Conservation (phyloP, 2,329 filamentous ascomycete species). For the Exophiala lecanii-corni region DNA sequence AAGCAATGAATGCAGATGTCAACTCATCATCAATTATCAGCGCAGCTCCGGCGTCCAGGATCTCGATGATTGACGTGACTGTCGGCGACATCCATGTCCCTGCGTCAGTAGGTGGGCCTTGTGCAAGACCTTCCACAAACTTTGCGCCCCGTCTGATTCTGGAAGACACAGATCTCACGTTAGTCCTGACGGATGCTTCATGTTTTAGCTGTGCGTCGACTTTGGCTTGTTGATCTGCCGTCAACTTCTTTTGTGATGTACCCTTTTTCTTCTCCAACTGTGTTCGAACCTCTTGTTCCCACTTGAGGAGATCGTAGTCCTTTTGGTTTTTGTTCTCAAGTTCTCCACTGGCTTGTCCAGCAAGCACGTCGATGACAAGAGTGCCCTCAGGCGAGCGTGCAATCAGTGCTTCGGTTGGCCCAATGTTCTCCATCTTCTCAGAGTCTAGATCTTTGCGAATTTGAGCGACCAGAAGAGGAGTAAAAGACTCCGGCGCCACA, state of each 20-base stretch:
- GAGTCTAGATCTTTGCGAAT: constrained; percentile 70
- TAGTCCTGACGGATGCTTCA: constrained; percentile 70
- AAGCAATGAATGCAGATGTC: constrained; percentile 72
- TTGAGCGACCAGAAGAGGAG: constrained; percentile 68
- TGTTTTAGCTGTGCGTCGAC: constrained; percentile 87
- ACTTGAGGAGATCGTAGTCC: constrained; percentile 93
- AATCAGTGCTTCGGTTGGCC: constrained; percentile 86
- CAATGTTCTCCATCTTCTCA: constrained; percentile 64
- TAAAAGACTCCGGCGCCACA: constrained; percentile 78
- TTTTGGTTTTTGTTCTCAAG: constrained; percentile 83
- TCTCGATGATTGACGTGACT: constrained; percentile 65
- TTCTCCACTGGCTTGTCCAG: constrained; percentile 67
- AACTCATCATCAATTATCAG: constrained; percentile 76
- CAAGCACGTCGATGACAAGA: constrained; percentile 83
- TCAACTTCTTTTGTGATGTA: constrained; percentile 76
- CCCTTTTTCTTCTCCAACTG: constrained; percentile 94
- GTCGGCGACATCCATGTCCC: constrained; percentile 83
- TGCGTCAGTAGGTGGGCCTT: constrained; percentile 83
- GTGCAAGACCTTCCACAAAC: constrained; percentile 75
- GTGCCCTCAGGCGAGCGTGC: constrained; percentile 86
- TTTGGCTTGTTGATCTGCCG: constrained; percentile 80
- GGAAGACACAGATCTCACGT: constrained; percentile 65
- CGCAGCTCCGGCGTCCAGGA: constrained; percentile 74
- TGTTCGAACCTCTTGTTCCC: constrained; percentile 86
- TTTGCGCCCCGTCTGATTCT: constrained; percentile 77